Evolutionary conservation across 2,329 filamentous ascomycete genomes (phyloP), one percentile per base, ranked within the genome.

Genomic region (Hymenoscyphus salicellus): DNA sequence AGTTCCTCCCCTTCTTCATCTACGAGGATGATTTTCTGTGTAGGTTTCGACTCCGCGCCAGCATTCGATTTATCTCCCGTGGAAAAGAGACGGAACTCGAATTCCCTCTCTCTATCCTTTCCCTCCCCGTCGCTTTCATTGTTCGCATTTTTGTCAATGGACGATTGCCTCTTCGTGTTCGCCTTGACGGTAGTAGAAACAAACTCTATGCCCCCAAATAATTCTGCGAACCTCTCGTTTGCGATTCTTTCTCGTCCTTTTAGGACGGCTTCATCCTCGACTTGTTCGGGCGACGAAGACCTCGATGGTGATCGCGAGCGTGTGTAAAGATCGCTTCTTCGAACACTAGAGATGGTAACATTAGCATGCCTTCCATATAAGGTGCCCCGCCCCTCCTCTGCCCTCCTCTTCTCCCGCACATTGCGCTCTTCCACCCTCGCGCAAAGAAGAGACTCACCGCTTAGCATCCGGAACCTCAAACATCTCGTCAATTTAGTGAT

Each of bases 41-140:
- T 74, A 26, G 46, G 10, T 2, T 79, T 75, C 30, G 52, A 49
- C 11, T 26, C 49, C 10, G 28, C 28, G 28, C 43, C 43, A 41
- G 17, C 8, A 14, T 8, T 30, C 10, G 38, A 14, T 49, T 41
- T 56, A n/a, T 58, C 57, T 76, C 55, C 80, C 38, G 64, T 62
- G 3, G 72, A 68, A 72, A 89, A 89, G 32, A 89, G 79, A 8
- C 83, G 79, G 72, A 88, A 88, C 62, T 82, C 79, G 68, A 86
- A 87, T 60, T 66, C 70, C 61, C 81, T 80, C 58, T 81, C 78
- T 38, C 68, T 69, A 2, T 69, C 64, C 3, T 72, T 66, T 43
- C 62, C 67, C 26, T 71, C 73, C 11, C 75, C 71, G 6, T 68
- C 70, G 7, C 71, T 66, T 16, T 72, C 70, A 71, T 68, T 2